phyloP scores from a whole-genome alignment of 1,284 basidiomycete genomes.

The Testicularia cyperi region DNA sequence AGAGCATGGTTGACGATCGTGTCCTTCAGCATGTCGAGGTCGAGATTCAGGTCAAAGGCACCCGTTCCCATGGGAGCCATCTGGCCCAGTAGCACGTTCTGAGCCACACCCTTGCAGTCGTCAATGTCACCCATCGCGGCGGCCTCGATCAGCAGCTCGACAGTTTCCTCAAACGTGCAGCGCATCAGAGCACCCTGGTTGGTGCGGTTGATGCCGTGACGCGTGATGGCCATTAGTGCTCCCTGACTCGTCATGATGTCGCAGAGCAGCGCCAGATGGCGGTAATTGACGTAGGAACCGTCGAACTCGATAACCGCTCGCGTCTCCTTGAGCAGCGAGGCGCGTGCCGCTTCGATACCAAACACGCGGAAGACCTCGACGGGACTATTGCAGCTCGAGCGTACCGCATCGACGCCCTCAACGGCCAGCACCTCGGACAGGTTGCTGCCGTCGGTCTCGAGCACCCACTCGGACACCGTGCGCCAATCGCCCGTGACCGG shows the following conservation, averaged over 20 bases:
- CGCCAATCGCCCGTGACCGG: conserved; percentile 55
- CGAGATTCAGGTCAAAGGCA: conserved; percentile 90
- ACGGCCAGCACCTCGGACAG: conserved; percentile 74
- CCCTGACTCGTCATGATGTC: conserved; percentile 99
- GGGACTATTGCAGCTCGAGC: conserved; percentile 96
- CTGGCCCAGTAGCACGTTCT: conserved; percentile 98
- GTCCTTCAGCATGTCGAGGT: conserved; percentile 98
- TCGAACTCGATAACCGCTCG: conserved; percentile 89
- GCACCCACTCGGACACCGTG: conserved; percentile 75
- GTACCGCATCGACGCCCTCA: conserved; percentile 86
- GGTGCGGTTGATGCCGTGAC: conserved; percentile 97
- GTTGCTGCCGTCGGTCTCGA: conserved; percentile 85
- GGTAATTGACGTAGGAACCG: conserved; percentile 99
- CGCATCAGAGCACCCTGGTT: conserved; percentile 77
- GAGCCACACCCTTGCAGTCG: conserved; percentile 95
- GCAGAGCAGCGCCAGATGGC: conserved; percentile 90
- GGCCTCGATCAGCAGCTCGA: conserved; percentile 98
- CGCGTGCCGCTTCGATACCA: conserved; percentile 95
- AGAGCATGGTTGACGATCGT: conserved; percentile 95
- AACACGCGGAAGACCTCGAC: conserved; percentile 94
- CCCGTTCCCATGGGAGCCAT: conserved; percentile 75
- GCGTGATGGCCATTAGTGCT: conserved; percentile 94
- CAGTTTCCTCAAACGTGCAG: conserved; percentile 99
- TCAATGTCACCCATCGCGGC: conserved; percentile 97
- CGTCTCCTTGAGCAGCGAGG: conserved; percentile 87